Evolutionary conservation across 225 moss, liverwort and hornwort species (phyloP), one percentile per base, ranked within the genome.

Genomic region (Polytrichum formosum): DNA sequence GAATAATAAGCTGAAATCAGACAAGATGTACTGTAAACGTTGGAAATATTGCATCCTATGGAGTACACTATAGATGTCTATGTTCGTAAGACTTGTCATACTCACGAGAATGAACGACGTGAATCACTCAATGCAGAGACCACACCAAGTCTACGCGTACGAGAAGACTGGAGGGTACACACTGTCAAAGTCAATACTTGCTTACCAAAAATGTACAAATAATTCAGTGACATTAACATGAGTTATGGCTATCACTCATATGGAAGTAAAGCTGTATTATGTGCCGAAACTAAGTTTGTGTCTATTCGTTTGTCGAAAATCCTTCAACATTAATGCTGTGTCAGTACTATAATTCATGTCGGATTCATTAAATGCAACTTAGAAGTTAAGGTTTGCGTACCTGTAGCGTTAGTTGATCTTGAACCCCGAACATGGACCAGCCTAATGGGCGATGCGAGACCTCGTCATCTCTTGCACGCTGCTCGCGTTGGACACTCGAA

Each of bases 401-500:
- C 76, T 73, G 86, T 66, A 71, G 23, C 16, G 63, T 25, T 60
- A 70, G 67, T 58, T 70, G 79, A 33, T 77, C 74, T 33, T 74
- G 70, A 27, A 54, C 61, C n/a, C 77, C 77, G 18, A 81, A 84
- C 74, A 77, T 67, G 29, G 29, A 67, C 87, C 84, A 84, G 35
- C 77, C 65, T 2, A 75, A 56, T 17, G 67, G 64, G 28, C 73
- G 68, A 53, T 68, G 75, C 26, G 53, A 60, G 16, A 63, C 70
- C 54, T 80, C 78, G 28, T 78, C 81, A 29, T 78, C 87, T 61
- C 66, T 10, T 4, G 69, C 56, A 53, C 55, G 82, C 60, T 72
- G 80, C n/a, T 76, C 75, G 0, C 84, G 79, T 53, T 74, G 81
- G 28, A 87, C 70, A 68, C 82, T 87, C 56, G 87, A 84, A 20